These are phyloP conservation scores for Helicostylum pulchrum DNA, from an alignment of 192 early-diverging fungal genomes.

Conservation along the genomic window DNA sequence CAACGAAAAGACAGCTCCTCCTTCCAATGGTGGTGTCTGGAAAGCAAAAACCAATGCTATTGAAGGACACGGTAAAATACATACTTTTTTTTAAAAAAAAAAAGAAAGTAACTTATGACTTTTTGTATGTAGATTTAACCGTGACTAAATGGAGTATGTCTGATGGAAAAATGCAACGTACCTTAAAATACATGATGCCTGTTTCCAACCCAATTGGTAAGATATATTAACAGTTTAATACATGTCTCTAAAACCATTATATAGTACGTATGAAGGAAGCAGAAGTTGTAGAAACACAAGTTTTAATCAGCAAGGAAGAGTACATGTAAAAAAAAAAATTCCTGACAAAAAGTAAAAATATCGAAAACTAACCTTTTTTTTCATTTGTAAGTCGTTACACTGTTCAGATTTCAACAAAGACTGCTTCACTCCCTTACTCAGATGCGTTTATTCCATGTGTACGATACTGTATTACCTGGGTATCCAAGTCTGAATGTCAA, in stretches of 20 bases:
- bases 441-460: conserved; percentile 39
- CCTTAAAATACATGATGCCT: conserved; percentile 62
- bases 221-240: background rate
- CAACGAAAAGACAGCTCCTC: conserved; percentile 19
- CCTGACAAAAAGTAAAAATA: background rate
- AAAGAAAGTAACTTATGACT: background rate
- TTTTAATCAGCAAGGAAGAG: conserved; percentile 56
- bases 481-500: conserved; percentile 51
- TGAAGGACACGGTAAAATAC: conserved; percentile 17
- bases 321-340: conserved; percentile 46
- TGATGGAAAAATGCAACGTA: conserved; percentile 34
- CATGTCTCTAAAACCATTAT: too few relatives aligned
- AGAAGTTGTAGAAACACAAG: conserved; percentile 57
- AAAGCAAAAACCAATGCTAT: conserved; percentile 22
- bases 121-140: conserved; percentile 10
- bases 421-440: conserved; percentile 43
- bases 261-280: conserved; percentile 70
- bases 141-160: conserved; percentile 18
- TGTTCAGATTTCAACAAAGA: conserved; percentile 46
- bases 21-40: conserved; percentile 27
- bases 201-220: conserved; percentile 70
- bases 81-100: background rate
- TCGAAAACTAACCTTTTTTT: background rate
- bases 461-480: conserved; percentile 70
- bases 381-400: conserved; percentile 43